Evolutionary conservation across 78 protist genomes (phyloP), one percentile per base, ranked within the genome.

Genomic region (Goniomonas avonlea): DNA sequence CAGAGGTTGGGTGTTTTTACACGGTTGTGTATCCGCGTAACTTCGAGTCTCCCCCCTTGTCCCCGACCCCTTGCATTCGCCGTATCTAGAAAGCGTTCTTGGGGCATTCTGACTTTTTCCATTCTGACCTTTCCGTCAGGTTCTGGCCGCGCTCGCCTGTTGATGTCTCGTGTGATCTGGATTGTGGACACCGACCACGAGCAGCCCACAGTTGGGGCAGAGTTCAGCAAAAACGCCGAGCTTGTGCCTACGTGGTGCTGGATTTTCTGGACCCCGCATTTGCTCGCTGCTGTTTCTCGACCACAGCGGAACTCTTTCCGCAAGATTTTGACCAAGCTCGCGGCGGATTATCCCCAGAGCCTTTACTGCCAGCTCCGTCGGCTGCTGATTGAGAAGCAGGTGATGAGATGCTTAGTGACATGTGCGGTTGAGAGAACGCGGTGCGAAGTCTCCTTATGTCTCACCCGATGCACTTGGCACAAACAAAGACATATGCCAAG

Each of bases 241-340:
- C 56, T 18, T 21, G 32, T 87, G 37, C 88, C 91, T 8, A 4
- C 81, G 15, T 71, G 80, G 82, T 21, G 3, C 7, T 87, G 91
- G 91, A 53, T 87, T 17, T 66, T 48, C 15, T 87, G 88, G 88
- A 60, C 80, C 9, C 87, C 91, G 70, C 81, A 77, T 65, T 73
- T 87, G 82, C 65, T 86, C 35, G 47, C 47, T n/a, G 48, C 56
- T 20, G 73, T 85, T 32, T 15, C 31, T 20, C 31, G 77, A 25
- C 61, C 31, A 31, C 31, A 58, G 65, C 35, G 17, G 17, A 21
- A 45, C 53, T 45, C 53, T 45, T 66, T 47, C 2, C 69, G 45
- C 31, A 29, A 38, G 31, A 27, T 55, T 31, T 60, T 84, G 35
- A 38, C 48, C 38, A 56, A 68, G 34, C 27, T 78, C n/a, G 88